Evolutionary conservation across 202 grass and related monocot genomes (phyloP).

Genomic region (Alloteropsis angusta): DNA sequence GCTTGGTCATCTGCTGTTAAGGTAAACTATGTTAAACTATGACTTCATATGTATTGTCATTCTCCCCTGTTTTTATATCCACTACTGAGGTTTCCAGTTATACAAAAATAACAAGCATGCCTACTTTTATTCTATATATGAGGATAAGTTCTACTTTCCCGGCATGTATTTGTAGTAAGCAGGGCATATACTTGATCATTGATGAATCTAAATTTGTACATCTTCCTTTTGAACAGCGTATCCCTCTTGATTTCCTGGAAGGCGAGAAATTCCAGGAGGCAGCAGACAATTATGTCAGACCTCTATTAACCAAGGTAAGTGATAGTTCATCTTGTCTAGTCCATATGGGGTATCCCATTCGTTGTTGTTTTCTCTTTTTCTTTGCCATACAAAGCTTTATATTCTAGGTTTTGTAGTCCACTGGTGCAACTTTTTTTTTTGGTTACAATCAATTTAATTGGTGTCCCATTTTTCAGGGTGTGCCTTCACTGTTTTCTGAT

Average conservation of each 20-base stretch:
- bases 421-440: constrained; percentile 5
- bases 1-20: constrained; percentile 91
- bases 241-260: constrained; percentile 98
- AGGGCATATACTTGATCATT: not conserved
- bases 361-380: not conserved
- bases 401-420: not conserved
- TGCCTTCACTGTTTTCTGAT: constrained; percentile 96
- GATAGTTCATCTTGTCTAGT: constrained; percentile 4
- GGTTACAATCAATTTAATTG: constrained; percentile 12
- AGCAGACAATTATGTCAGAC: constrained; percentile 82
- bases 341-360: not conserved
- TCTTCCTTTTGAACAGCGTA: constrained; percentile 51
- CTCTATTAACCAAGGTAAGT: constrained; percentile 90
- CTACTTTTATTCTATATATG: not conserved
- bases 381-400: not conserved
- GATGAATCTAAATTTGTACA: not conserved
- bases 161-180: not conserved
- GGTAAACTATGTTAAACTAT: constrained; percentile 39
- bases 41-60: not conserved
- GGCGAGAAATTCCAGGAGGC: constrained; percentile 79
- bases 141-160: not conserved
- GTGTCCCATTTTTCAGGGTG: constrained; percentile 50
- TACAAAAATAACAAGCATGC: not conserved
- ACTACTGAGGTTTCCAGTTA: not conserved
- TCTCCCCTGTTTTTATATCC: not conserved